These are phyloP conservation scores for Hagleromyces aurorensis DNA, from an alignment of 805 yeast genomes.

Conservation along the genomic window DNA sequence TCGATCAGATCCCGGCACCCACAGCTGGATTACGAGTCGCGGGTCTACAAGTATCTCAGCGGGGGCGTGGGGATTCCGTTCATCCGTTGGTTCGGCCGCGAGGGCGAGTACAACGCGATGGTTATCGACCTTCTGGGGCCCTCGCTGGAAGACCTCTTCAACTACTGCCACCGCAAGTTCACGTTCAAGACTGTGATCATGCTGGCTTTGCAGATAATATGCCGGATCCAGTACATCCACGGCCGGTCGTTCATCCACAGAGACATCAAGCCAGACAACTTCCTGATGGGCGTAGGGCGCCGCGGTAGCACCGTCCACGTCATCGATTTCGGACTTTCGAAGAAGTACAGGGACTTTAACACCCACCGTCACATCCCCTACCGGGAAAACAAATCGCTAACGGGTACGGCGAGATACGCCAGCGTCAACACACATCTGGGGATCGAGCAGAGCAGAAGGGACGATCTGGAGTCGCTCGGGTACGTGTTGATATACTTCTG, in stretches of 20 bases:
- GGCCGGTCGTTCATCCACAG: slow-evolving; percentile 87
- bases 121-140: slow-evolving; percentile 95
- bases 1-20: slow-evolving; percentile 89
- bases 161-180: slow-evolving; percentile 90
- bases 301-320: slow-evolving; percentile 94
- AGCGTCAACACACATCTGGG: slow-evolving; percentile 94
- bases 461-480: slow-evolving; percentile 90
- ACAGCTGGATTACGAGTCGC: slow-evolving; percentile 92
- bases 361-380: slow-evolving; percentile 93
- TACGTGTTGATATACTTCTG: slow-evolving; percentile 91
- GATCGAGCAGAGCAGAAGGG: slow-evolving; percentile 93
- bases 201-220: slow-evolving; percentile 88
- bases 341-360: slow-evolving; percentile 89
- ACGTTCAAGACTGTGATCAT: slow-evolving; percentile 87
- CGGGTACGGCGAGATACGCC: slow-evolving; percentile 97
- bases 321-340: slow-evolving; percentile 90
- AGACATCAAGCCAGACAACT: slow-evolving; percentile 82
- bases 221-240: slow-evolving; percentile 91
- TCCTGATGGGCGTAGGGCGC: slow-evolving; percentile 80
- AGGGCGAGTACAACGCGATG: slow-evolving; percentile 94
- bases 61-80: slow-evolving; percentile 98
- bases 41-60: slow-evolving; percentile 86
- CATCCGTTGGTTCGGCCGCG: slow-evolving; percentile 95
- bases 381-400: slow-evolving; percentile 89
- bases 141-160: slow-evolving; percentile 87